Evolutionary conservation across 2,329 filamentous ascomycete genomes (phyloP), one percentile per base, ranked within the genome.

Genomic region (Aspergillus niger): DNA sequence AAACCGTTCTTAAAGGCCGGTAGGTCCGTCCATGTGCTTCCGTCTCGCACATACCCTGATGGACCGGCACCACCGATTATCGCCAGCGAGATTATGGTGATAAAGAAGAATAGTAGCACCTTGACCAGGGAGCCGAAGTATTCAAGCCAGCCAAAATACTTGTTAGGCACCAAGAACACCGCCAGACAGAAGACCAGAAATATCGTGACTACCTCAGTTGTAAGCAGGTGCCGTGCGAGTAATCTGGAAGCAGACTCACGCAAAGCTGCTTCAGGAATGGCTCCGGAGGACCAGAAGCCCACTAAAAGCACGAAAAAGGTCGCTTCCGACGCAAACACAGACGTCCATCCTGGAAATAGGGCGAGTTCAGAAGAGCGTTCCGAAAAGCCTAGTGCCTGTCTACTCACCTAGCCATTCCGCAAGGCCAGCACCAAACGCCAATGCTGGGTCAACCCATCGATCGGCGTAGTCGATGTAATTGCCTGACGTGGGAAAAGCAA

Each of bases 41-140:
- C 75, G 63, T 65, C 66, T 48, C 71, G 71, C 48, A 71, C 67
- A 4, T 68, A 69, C 32, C 75, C 71, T 3, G 70, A 66, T 1
- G 77, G 74, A 1, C 77, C 79, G 38, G 79, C 79, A 8, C 78
- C 79, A 8, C 69, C 60, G 30, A 78, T 72, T 48, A 80, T 69
- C 17, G 78, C 74, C 15, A 79, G 63, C 0, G 68, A 70, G n/a
- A 73, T 57, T 20, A 77, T 61, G 39, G 77, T 72, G 55, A 78
- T 67, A 17, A 78, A 68, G 13, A 80, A 53, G 55, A 79, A 72
- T 10, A 72, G 61, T 6, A 77, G 44, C 20, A 79, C 74, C 58
- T 79, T 79, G 57, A 78, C 65, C 11, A 76, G 54, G 0, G 74
- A 75, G 0, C 71, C 71, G 20, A 69, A 36, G 47, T 75, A 76